Evolutionary conservation across 2,329 filamentous ascomycete genomes (phyloP), one percentile per base, ranked within the genome.

Genomic region (Ophiostoma ulmi): DNA sequence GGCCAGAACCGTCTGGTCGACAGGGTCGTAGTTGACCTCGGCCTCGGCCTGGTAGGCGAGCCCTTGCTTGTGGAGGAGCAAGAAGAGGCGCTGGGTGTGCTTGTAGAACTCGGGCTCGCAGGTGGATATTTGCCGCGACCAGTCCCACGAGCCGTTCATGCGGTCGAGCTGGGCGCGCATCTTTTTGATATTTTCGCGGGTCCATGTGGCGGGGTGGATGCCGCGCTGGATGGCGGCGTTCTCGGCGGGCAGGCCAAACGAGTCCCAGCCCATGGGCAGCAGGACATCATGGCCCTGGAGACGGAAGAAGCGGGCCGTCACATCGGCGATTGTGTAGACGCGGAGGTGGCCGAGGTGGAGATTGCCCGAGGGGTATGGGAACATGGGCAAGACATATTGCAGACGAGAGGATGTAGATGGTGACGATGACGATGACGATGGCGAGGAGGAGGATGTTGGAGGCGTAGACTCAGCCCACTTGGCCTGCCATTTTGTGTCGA

Each of bases 261-360:
- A 91, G 82, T 97, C 93, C 93, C 93, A 97, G 13, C 93, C 93
- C 86, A 97, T 97, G n/a, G 93, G 92, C 74, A 97, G 87, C 69
- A 96, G 80, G 41, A 96, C 92, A 70, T 91, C 81, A 74, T 88
- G 84, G 20, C 93, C 93, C 75, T 89, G 88, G 81, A 97, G 88
- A 36, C 85, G 86, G 75, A 89, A 87, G 77, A 90, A 96, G 70
- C 93, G 87, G 17, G 92, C 88, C 69, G 97, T 81, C 11, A 94
- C 91, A 81, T 97, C 93, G 72, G 93, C 92, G 74, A 97, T 95
- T 52, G 93, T 92, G 81, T 97, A 97, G 68, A 96, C 92, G 66
- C 93, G 89, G 55, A 97, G 82, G 78, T 97, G 93, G 17, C 93
- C 93, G 72, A 97, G 88, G 78, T 97, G 93, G 38, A 97, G 85